These are phyloP conservation scores for Tylopilus plumbeoviolaceoides DNA, from an alignment of 768 basidiomycete genomes.

Conservation along the genomic window DNA sequence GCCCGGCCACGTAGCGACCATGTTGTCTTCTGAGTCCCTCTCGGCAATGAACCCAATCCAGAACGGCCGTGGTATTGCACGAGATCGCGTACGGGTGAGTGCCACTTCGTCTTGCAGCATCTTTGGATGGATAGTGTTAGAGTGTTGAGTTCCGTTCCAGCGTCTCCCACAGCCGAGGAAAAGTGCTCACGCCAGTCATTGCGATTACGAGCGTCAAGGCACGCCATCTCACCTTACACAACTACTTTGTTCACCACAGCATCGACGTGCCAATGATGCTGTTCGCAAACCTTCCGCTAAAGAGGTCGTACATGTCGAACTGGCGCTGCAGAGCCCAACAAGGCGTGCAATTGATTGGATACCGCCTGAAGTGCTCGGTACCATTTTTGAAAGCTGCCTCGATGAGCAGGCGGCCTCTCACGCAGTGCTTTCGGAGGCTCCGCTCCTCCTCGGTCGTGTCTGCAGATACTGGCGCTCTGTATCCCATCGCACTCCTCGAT, in stretches of 20 bases:
- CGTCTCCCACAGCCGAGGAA: background rate
- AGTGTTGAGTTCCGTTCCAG: slow-evolving; percentile 2
- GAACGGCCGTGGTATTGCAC: background rate
- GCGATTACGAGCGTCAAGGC: background rate
- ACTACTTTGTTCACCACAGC: background rate
- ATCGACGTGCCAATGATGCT: background rate
- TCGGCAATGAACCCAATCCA: background rate
- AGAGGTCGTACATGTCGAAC: background rate
- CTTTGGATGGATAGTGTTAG: background rate
- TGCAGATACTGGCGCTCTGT: slow-evolving; percentile 26
- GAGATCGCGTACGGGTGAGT: slow-evolving; percentile 11
- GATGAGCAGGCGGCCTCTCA: background rate
- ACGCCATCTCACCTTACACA: background rate
- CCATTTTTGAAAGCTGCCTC: slow-evolving; percentile 23
- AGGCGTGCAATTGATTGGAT: slow-evolving; percentile 8
- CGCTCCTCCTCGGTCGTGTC: slow-evolving; percentile 24
- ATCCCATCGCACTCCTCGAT: slow-evolving; percentile 11
- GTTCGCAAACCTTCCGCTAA: background rate
- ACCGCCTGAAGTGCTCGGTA: slow-evolving; percentile 38
- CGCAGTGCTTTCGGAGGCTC: slow-evolving; percentile 7
- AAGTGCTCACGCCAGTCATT: background rate
- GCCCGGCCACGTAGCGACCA: background rate
- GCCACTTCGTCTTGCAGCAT: background rate
- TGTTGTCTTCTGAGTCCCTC: background rate
- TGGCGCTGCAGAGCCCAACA: background rate